Evolutionary conservation across 2,329 filamentous ascomycete genomes (phyloP), one percentile per base, ranked within the genome.

Genomic region (Teratosphaeriaceae sp.): DNA sequence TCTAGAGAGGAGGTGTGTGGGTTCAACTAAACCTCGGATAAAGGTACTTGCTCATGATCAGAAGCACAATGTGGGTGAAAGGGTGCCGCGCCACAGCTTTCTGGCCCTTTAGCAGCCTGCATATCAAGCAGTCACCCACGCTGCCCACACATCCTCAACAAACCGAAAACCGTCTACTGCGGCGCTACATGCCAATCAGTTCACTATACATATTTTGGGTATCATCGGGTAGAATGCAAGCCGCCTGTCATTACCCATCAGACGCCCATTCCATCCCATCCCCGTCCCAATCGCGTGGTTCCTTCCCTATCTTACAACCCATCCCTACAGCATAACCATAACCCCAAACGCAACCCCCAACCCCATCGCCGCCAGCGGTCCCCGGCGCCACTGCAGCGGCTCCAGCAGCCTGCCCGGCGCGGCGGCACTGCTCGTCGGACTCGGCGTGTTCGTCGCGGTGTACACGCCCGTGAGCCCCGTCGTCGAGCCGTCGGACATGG

Each of bases 401-500:
- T 33, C 33, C 15, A 30, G 41, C 16, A 29, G 13, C 18, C 18
- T 31, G 15, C 26, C 34, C 21, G 29, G 22, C 40, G 42, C 42
- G 2, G 35, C 35, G 16, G 18, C 20, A 15, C 11, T 31, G 2
- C 26, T 12, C 26, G 38, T 49, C 9, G 52, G 51, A 21, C 40
- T 60, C 11, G 63, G 63, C 24, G 63, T 65, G 8, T 53, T 55
- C 9, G 64, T 66, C 13, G 64, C 64, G 1, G 62, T 63, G 33
- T 63, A 66, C 7, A 65, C 61, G 8, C 64, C 64, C 13, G 61
- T 65, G 38, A 64, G 39, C 9, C 45, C 47, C 2, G 46, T 45
- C 5, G 50, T 47, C 11, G 50, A 44, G 4, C 44, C 33, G 15
- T 38, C 44, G 2, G 34, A 29, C 36, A 46, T 44, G 15, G 41